Conservation (phyloP, 805 yeast genomes). For the Zygotorulaspora danielsina region DNA sequence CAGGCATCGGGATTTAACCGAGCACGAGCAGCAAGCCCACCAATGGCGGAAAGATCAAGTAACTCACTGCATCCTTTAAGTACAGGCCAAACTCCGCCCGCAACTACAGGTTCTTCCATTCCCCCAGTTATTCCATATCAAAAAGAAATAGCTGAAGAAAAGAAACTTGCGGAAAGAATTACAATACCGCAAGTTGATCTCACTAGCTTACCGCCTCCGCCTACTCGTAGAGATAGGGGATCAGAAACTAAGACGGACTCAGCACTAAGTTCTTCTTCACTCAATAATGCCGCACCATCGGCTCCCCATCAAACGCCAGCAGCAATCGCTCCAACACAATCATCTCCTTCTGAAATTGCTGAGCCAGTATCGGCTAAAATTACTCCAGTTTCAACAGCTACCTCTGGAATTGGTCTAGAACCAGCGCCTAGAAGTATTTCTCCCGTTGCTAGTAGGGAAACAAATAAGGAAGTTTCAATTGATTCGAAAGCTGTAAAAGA, state of each 20-base stretch:
- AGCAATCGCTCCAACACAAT: conserved; percentile 1
- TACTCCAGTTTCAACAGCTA: not conserved
- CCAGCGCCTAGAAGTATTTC: not conserved
- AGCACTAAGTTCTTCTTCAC: not conserved
- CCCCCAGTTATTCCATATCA: conserved; percentile 7
- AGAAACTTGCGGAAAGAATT: conserved; percentile 1
- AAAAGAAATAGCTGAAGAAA: conserved; percentile 3
- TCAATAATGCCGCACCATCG: not conserved
- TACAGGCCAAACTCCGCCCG: not conserved
- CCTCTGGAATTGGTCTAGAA: not conserved
- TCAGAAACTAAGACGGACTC: not conserved
- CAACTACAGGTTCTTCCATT: conserved; percentile 1
- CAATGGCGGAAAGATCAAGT: not conserved
- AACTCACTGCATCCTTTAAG: conserved; percentile 1
- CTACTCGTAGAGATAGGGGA: conserved; percentile 28
- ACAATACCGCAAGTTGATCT: conserved; percentile 18
- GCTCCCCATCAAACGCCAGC: not conserved
- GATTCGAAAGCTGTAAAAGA: conserved; percentile 7
- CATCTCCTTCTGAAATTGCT: no score
- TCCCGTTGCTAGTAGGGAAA: not conserved
- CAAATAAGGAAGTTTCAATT: not conserved
- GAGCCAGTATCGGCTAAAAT: not conserved
- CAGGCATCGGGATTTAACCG: not conserved
- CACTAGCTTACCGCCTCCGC: conserved; percentile 29
- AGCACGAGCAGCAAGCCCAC: conserved; percentile 5